A percentile compares a stretch with the other conserved stretches of the same genome.
Conservation (phyloP, 2,329 filamentous ascomycete species). For the Aotearoamyces nothofagi region DNA sequence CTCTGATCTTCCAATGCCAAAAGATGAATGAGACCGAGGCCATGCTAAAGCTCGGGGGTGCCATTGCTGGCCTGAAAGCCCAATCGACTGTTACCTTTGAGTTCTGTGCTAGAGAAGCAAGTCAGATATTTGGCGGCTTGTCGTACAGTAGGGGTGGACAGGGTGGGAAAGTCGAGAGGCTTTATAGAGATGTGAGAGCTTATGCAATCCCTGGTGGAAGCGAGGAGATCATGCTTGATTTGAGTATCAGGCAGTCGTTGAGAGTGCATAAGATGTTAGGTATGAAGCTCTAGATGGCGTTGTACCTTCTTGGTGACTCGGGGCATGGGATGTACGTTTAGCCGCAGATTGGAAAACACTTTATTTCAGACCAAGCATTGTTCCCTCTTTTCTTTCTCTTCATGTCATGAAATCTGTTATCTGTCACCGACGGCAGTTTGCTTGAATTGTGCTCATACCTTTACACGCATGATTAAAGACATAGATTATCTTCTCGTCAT, state of each 20-base stretch:
- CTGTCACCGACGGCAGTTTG: too few relatives aligned
- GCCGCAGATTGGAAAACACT: too few relatives aligned
- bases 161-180: constrained; percentile 83
- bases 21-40: constrained; percentile 90
- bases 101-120: constrained; percentile 91
- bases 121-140: constrained; percentile 92
- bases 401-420: too few relatives aligned
- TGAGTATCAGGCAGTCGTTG: constrained; percentile 84
- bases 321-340: too few relatives aligned
- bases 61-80: constrained; percentile 87
- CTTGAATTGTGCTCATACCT: too few relatives aligned
- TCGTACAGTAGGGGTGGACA: constrained; percentile 88
- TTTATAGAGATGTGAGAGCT: constrained; percentile 89
- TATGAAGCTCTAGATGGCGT: constrained; percentile 86
- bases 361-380: too few relatives aligned
- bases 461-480: too few relatives aligned
- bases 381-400: too few relatives aligned
- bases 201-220: constrained; percentile 93
- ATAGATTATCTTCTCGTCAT: too few relatives aligned
- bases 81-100: constrained; percentile 91
- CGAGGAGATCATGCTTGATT: constrained; percentile 97
- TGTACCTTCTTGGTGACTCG: too few relatives aligned
- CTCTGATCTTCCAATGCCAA: constrained; percentile 82
- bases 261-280: constrained; percentile 80
- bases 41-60: constrained; percentile 88